Base-by-base conservation (phyloP, 78 protist genomes). In the Cavenderia fasciculata region DNA sequence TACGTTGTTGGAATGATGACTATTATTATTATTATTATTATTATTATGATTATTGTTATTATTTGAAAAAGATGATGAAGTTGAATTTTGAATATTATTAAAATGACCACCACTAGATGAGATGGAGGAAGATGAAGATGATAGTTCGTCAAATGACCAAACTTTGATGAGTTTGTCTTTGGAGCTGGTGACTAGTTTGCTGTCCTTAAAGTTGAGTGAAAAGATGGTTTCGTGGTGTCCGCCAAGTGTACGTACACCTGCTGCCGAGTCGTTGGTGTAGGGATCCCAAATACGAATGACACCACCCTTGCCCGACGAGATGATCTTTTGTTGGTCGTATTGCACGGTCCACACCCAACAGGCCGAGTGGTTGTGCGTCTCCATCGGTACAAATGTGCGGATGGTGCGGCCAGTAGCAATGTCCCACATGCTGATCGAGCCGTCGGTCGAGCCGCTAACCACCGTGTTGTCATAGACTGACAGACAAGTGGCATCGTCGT, bases 191-290 rank as follows among this genome's bases (percentile, higher is more conserved):
- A 56, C 69, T 46, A 82, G 56, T 52, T 56, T 65, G 21, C 56
- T 56, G 8, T 82, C 74, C 2, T 40, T 31, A 66, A 38, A 82
- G 23, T 68, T 38, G 3, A 82, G 65, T 5, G 89, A 65, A 49
- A 68, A 82, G 7, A 82, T 68, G 6, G 89, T 82, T 68, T 82
- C 78, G 29, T 51, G 56, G 29, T 82, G 89, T 29, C 78, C 89
- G 54, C 89, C 89, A 52, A 82, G 25, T 25, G 71, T 68, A 44
- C 77, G 46, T n/a, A n/a, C n/a, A n/a, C n/a, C n/a, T n/a, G n/a
- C n/a, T 6, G 69, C 40, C 7, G 61, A 10, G 25, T 47, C 40
- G 25, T 62, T 57, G 16, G 62, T 65, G 29, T 82, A 61, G 4
- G 72, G 51, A 68, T 82, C 89, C 89, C 89, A 82, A 23, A 82